Conservation (phyloP, 805 yeast species). For the Yamadazyma philogaea region DNA sequence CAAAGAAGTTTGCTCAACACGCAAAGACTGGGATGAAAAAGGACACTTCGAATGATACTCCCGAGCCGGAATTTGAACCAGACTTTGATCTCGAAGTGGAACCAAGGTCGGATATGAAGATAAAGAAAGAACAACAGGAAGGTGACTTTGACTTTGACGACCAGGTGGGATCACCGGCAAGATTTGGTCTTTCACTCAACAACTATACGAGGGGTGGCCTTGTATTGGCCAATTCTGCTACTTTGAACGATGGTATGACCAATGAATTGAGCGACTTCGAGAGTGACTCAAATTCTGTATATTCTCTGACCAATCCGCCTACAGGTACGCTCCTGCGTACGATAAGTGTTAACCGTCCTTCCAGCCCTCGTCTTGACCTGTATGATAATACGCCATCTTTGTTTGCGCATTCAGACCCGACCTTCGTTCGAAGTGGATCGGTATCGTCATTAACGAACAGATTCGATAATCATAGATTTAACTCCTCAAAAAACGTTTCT, state of each 20-base stretch:
- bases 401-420: conserved; percentile 10
- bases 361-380: conserved; percentile 7
- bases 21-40: conserved; percentile 1
- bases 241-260: conserved; percentile 13
- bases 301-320: conserved; percentile 13
- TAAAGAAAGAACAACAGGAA: not conserved
- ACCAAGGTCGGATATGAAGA: not conserved
- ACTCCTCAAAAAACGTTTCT: conserved; percentile 16
- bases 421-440: conserved; percentile 13
- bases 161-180: conserved; percentile 15
- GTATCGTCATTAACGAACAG: conserved; percentile 24
- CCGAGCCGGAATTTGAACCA: not conserved
- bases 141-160: conserved; percentile 6
- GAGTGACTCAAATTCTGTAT: conserved; percentile 23
- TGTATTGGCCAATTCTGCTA: conserved; percentile 16
- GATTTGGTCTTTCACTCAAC: conserved; percentile 12
- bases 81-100: not conserved
- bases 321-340: conserved; percentile 7
- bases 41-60: not conserved
- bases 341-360: not conserved
- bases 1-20: conserved; percentile 36
- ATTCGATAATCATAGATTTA: conserved; percentile 26
- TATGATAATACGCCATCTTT: conserved; percentile 10
- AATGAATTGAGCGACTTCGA: conserved; percentile 22
- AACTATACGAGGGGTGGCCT: conserved; percentile 18